Evolutionary conservation across 768 basidiomycete genomes (phyloP), one percentile per base, ranked within the genome.

Genomic region (Rhizopogon vesiculosus): DNA sequence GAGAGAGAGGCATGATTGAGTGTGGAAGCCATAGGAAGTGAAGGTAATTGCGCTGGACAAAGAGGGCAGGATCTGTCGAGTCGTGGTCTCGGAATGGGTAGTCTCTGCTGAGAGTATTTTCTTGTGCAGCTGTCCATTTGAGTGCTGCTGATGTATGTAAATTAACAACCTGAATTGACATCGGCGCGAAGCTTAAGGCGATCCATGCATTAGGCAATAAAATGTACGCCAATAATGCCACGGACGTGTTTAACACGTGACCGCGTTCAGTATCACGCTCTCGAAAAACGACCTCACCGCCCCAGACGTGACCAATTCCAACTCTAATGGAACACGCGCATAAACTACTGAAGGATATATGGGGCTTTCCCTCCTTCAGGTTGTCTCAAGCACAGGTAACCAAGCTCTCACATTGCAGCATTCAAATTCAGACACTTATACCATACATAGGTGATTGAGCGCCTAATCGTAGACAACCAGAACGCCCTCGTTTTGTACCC

Each of bases 21-120:
- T 92, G 58, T 18, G 40, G 88, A 42, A 90, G 77, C 87, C 88
- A 91, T 7, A 91, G 76, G 60, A 85, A 88, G 61, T 89, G 87
- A 44, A 87, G 78, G 67, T 90, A 91, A 3, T 76, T 83, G n/a
- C 84, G 75, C 3, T 74, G 75, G 22, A 85, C 77, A 62, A 78
- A 84, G 58, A 85, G 78, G 16, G 82, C 84, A 16, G 78, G 72
- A 0, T 76, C 72, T 61, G 84, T 81, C 42, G 72, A 59, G 44
- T 69, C 58, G 35, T 75, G 43, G 19, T 77, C 74, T 43, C 62
- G 52, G 51, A 87, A 81, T 3, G 84, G 86, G 60, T 76, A 85
- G 19, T 86, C 85, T 41, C 72, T 71, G 2, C 76, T 73, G 29
- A 89, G 68, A 6, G 76, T 61, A 57, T 82, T 82, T 62, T 87